Conservation (phyloP, 495 filamentous ascomycete genomes). For the Extremus antarcticus region DNA sequence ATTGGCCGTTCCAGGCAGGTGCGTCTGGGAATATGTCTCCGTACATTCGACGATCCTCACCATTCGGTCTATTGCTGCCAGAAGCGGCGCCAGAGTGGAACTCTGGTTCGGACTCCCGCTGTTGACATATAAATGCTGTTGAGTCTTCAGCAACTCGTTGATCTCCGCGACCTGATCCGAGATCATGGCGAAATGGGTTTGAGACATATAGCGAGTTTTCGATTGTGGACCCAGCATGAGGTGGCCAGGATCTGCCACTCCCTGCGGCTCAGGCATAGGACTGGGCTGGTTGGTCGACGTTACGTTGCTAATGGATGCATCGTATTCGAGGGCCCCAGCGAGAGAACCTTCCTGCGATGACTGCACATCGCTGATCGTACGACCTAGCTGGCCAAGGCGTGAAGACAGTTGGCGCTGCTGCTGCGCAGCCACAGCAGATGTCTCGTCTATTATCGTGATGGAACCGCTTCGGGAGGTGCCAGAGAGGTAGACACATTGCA, state of each 20-base stretch:
- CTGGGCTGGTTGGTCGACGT: not conserved
- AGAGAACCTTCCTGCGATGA: not conserved
- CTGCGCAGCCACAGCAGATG: not conserved
- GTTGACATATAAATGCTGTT: not conserved
- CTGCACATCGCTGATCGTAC: not conserved
- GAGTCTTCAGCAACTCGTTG: not conserved
- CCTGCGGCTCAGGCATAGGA: not conserved
- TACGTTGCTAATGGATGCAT: not conserved
- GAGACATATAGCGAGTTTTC: not conserved
- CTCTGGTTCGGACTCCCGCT: not conserved
- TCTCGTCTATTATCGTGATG: not conserved
- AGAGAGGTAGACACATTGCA: not conserved
- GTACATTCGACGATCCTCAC: not conserved
- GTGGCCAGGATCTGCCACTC: not conserved
- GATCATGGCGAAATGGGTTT: not conserved
- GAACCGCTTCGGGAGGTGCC: not conserved
- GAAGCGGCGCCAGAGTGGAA: not conserved
- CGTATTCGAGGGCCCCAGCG: not conserved
- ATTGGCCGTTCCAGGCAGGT: not conserved
- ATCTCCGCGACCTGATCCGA: not conserved
- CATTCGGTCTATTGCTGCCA: not conserved
- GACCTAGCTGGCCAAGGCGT: not conserved
- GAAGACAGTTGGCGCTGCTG: not conserved
- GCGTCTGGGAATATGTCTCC: not conserved
- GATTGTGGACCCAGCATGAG: not conserved